These are phyloP conservation scores for Parietaria judaica DNA, from an alignment of 306 rosid species.

Conservation along the genomic window DNA sequence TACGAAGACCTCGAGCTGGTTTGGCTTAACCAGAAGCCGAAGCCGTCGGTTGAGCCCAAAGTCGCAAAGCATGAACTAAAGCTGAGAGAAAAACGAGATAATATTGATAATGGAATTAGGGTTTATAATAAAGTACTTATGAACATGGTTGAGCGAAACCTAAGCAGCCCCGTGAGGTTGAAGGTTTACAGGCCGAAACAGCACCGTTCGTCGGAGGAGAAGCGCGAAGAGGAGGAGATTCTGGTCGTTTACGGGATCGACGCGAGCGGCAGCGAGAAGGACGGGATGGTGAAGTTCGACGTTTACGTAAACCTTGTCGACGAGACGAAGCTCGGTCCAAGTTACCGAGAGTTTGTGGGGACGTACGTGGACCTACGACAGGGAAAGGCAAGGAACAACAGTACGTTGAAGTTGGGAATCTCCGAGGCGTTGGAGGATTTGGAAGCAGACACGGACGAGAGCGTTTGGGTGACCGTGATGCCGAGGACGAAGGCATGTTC, in stretches of 20 bases:
- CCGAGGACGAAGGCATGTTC: slow-evolving; percentile 9
- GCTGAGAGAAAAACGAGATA: background rate
- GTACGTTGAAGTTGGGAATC: slow-evolving; percentile 12
- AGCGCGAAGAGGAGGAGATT: slow-evolving; percentile 16
- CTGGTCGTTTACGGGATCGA: slow-evolving; percentile 18
- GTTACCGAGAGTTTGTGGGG: slow-evolving; percentile 16
- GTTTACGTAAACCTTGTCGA: slow-evolving; percentile 15
- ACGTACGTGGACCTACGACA: slow-evolving; percentile 15
- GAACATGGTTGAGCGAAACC: background rate
- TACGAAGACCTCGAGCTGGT: slow-evolving; percentile 8
- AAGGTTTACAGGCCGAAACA: too few species aligned
- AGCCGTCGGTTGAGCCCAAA: slow-evolving; percentile 3
- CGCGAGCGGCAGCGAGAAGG: background rate
- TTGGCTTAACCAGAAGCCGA: slow-evolving; percentile 15
- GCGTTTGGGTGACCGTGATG: slow-evolving; percentile 16
- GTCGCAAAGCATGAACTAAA: background rate
- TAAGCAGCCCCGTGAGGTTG: background rate
- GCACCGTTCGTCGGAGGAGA: background rate
- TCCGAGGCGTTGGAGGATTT: slow-evolving; percentile 14
- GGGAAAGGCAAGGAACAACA: background rate
- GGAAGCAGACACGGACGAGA: slow-evolving; percentile 22
- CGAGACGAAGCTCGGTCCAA: slow-evolving; percentile 1
- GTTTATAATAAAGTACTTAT: background rate
- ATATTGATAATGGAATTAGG: background rate
- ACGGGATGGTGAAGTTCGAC: slow-evolving; percentile 11